Conservation (phyloP, 2,329 filamentous ascomycete species). For the Cladosporium sp. region DNA sequence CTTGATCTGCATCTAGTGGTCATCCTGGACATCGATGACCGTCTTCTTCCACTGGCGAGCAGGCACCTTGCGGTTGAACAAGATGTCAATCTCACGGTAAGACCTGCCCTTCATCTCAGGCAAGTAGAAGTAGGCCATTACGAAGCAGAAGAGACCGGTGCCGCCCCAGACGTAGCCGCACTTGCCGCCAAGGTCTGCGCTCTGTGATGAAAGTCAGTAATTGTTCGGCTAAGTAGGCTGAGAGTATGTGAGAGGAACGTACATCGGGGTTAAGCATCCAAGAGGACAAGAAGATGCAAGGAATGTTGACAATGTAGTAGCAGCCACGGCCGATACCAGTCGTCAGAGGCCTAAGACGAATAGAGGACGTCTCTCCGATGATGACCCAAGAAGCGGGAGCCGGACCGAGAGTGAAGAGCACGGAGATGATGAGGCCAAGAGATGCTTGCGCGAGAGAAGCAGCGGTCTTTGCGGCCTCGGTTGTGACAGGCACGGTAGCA, state of each 20-base stretch:
- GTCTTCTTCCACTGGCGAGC: constrained; percentile 60
- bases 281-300: constrained; percentile 63
- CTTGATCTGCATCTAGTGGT: constrained; percentile 53
- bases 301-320: constrained; percentile 66
- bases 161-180: constrained; percentile 62
- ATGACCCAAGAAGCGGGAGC: constrained; percentile 67
- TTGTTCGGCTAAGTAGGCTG: too few relatives aligned
- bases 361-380: constrained; percentile 65
- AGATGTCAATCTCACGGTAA: constrained; percentile 63
- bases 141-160: constrained; percentile 57
- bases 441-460: constrained; percentile 57
- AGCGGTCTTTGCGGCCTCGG: constrained; percentile 31
- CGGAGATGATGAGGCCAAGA: constrained; percentile 64
- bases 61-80: constrained; percentile 55
- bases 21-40: constrained; percentile 58
- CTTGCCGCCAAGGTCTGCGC: constrained; percentile 45
- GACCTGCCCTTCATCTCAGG: constrained; percentile 60
- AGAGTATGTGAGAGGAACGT: background rate
- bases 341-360: constrained; percentile 65
- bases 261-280: constrained; percentile 59
- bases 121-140: constrained; percentile 48
- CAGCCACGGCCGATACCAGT: constrained; percentile 63
- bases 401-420: constrained; percentile 63
- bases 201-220: constrained; percentile 29
- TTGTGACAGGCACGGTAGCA: constrained; percentile 47